A percentile compares a stretch with the other conserved stretches of the same genome.
Conservation (phyloP, 2,329 filamentous ascomycete species). For the Gnomoniopsis sp. region DNA sequence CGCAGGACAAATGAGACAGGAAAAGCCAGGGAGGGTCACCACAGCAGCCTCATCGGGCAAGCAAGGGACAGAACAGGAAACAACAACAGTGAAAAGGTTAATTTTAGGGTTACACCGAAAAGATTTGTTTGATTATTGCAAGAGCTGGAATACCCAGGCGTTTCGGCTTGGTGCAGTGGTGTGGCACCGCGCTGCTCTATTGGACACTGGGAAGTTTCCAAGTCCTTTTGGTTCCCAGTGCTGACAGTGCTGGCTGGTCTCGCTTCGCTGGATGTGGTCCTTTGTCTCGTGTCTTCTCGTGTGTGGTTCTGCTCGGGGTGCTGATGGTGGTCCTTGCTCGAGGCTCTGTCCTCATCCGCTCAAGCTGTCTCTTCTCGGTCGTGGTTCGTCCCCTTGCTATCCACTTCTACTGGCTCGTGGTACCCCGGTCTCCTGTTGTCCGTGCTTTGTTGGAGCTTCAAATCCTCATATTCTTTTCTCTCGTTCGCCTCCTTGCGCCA, state of each 20-base stretch:
- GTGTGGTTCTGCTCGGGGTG: constrained; percentile 1
- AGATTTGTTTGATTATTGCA: constrained; percentile 6
- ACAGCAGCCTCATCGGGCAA: not conserved
- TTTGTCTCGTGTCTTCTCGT: constrained; percentile 1
- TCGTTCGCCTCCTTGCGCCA: constrained; percentile 3
- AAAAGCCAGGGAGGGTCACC: not conserved
- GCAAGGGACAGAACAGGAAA: not conserved
- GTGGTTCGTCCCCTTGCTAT: not conserved
- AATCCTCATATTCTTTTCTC: not conserved
- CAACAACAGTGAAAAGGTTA: not conserved
- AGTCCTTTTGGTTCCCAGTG: not conserved
- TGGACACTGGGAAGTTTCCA: not conserved
- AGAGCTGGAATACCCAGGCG: constrained; percentile 9
- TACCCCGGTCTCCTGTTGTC: not conserved
- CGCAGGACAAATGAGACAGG: not conserved
- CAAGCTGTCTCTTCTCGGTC: constrained; percentile 1
- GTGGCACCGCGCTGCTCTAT: not conserved
- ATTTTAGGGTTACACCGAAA: constrained; percentile 14
- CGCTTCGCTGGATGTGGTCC: not conserved
- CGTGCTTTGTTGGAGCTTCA: not conserved
- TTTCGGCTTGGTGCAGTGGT: constrained; percentile 3
- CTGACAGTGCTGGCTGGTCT: not conserved
- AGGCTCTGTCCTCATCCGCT: not conserved
- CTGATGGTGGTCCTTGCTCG: constrained; percentile 10
- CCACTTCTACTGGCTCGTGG: not conserved